These are phyloP conservation scores for Cyclospora cayetanensis DNA, from an alignment of 169 alveolate genomes.

Conservation along the genomic window DNA sequence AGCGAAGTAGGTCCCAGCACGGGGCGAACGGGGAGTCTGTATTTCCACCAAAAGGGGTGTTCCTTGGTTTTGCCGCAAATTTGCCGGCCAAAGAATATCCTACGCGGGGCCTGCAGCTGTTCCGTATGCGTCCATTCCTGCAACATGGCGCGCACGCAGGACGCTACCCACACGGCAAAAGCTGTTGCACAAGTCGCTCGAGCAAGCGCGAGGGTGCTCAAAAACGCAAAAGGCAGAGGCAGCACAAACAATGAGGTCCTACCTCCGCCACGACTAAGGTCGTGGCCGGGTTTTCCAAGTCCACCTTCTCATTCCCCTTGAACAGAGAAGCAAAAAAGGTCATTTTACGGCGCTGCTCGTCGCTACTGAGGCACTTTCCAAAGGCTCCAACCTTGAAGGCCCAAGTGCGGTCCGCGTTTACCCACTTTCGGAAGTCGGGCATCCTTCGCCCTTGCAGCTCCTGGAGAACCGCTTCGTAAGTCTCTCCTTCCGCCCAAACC, in stretches of 20 bases:
- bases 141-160: neutral
- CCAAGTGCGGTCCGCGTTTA: constrained; percentile 41
- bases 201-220: neutral
- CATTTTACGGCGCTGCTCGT: constrained; percentile 2
- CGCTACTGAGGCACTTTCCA: constrained; percentile 27
- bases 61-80: neutral
- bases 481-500: constrained; percentile 70
- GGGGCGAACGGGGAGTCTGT: constrained; percentile 92
- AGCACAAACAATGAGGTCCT: neutral
- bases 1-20: constrained; percentile 98
- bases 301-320: constrained; percentile 8
- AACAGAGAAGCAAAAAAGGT: constrained; percentile 21
- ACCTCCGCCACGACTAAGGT: constrained; percentile 64
- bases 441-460: neutral
- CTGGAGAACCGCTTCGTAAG: constrained; percentile 4
- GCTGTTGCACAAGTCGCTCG: neutral
- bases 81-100: constrained; percentile 14
- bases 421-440: neutral
- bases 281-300: neutral
- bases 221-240: neutral
- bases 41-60: constrained; percentile 87
- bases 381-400: constrained; percentile 60
- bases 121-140: neutral
- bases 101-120: neutral
- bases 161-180: neutral